These are phyloP conservation scores for Pseudocercospora musae DNA, from an alignment of 2,329 filamentous ascomycete species.

Conservation along the genomic window DNA sequence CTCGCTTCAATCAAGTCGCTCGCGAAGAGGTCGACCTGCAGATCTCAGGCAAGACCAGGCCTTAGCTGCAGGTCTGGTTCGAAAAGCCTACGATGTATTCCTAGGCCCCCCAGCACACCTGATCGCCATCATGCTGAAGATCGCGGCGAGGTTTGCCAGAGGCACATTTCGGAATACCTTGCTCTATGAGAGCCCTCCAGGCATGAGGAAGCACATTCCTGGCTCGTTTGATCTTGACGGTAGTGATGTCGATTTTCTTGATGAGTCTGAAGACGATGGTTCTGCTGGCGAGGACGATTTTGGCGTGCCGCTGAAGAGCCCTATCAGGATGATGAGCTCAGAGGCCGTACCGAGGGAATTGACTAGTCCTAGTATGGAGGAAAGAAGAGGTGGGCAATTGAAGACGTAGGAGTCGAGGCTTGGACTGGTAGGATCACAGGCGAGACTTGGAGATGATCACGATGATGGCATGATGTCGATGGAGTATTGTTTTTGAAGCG, in stretches of 20 bases:
- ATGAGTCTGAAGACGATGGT: slow-evolving; percentile 31
- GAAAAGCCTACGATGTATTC: slow-evolving; percentile 73
- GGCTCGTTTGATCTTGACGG: slow-evolving; percentile 55
- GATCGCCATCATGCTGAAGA: slow-evolving; percentile 73
- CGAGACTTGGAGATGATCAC: not conserved
- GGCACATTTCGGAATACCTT: slow-evolving; percentile 36
- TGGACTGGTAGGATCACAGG: not conserved
- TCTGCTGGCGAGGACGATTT: slow-evolving; percentile 52
- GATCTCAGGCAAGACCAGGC: slow-evolving; percentile 19
- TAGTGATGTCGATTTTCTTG: slow-evolving; percentile 48
- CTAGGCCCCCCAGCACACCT: slow-evolving; percentile 78
- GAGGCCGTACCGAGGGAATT: slow-evolving; percentile 13
- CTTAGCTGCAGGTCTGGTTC: slow-evolving; percentile 55
- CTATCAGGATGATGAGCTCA: slow-evolving; percentile 25
- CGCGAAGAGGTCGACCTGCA: not conserved
- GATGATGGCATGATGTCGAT: slow-evolving; percentile 2
- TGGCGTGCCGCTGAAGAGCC: slow-evolving; percentile 46
- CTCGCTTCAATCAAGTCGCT: slow-evolving; percentile 14
- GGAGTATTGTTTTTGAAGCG: slow-evolving; percentile 1
- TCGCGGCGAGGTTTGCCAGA: slow-evolving; percentile 69
- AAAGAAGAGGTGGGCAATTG: slow-evolving; percentile 7
- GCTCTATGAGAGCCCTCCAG: slow-evolving; percentile 30
- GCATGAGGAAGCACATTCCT: slow-evolving; percentile 56
- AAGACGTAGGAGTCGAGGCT: slow-evolving; percentile 2
- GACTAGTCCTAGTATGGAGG: slow-evolving; percentile 3